A percentile compares a stretch with the other conserved stretches of the same genome.
Evolutionary conservation across 1,284 basidiomycete genomes (phyloP).

Genomic region (Mycena sp.): DNA sequence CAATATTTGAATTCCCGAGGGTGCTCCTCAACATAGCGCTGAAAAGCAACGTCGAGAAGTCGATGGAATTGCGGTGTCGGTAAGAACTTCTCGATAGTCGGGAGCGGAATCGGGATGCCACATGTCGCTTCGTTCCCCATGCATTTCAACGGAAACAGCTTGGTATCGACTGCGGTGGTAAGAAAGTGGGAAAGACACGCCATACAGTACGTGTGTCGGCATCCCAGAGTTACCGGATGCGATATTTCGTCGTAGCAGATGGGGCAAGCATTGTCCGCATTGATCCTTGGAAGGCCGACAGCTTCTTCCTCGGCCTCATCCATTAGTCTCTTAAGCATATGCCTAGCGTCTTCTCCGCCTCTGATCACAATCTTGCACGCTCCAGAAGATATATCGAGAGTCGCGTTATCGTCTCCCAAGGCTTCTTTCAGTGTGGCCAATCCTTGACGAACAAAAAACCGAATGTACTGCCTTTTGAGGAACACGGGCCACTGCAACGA

Average conservation of each 20-base stretch:
- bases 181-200: slow-evolving; percentile 62
- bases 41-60: slow-evolving; percentile 56
- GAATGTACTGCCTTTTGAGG: slow-evolving; percentile 48
- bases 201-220: slow-evolving; percentile 63
- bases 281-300: slow-evolving; percentile 15
- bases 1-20: slow-evolving; percentile 60
- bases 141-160: slow-evolving; percentile 58
- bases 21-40: slow-evolving; percentile 53
- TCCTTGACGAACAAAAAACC: slow-evolving; percentile 59
- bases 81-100: slow-evolving; percentile 58
- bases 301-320: slow-evolving; percentile 45
- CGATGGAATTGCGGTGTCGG: slow-evolving; percentile 51
- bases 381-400: slow-evolving; percentile 45
- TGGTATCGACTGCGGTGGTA: slow-evolving; percentile 52
- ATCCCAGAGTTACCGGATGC: slow-evolving; percentile 55
- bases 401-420: slow-evolving; percentile 60
- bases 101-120: slow-evolving; percentile 57
- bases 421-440: slow-evolving; percentile 55
- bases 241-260: slow-evolving; percentile 59
- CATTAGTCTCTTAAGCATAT: slow-evolving; percentile 53
- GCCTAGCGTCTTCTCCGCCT: slow-evolving; percentile 59
- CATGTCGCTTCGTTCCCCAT: slow-evolving; percentile 60
- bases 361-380: slow-evolving; percentile 52
- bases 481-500: slow-evolving; percentile 49
- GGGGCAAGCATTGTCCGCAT: slow-evolving; percentile 49